Evolutionary conservation across 768 basidiomycete species (phyloP).

Genomic region (Macrolepiota albuminosa): DNA sequence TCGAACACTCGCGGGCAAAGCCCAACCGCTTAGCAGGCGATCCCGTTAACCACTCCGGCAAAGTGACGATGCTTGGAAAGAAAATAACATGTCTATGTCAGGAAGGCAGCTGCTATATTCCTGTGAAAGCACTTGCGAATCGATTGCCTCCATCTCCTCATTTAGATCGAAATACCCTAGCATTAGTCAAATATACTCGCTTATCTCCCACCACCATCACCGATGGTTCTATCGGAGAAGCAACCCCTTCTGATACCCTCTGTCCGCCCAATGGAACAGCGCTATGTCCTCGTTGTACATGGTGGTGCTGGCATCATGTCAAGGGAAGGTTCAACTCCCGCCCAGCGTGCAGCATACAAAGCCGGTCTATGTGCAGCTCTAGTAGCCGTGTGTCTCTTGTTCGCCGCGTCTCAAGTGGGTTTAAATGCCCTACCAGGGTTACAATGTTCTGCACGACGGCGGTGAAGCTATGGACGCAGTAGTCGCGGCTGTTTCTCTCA

Average conservation of each 20-base stretch:
- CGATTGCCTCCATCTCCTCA: too few species aligned
- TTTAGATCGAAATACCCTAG: too few species aligned
- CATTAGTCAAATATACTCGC: too few species aligned
- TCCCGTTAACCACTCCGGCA: conserved; percentile 95
- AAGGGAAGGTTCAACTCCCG: conserved; percentile 51
- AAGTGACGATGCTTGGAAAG: conserved; percentile 50
- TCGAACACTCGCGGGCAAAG: conserved; percentile 50
- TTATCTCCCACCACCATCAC: too few species aligned
- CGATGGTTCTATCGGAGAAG: conserved; percentile 11
- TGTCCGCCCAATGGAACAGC: conserved; percentile 1
- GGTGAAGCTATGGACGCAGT: conserved; percentile 84
- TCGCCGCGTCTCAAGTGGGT: not conserved
- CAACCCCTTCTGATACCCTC: conserved; percentile 13
- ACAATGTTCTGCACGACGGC: conserved; percentile 55
- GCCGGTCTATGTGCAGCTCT: conserved; percentile 51
- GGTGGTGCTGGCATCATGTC: conserved; percentile 77
- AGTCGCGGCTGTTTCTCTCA: conserved; percentile 62
- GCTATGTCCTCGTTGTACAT: conserved; percentile 61
- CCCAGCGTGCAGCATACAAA: conserved; percentile 55
- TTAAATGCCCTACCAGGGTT: conserved; percentile 34
- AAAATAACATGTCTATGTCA: not conserved
- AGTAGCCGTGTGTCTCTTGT: conserved; percentile 28
- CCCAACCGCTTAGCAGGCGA: conserved; percentile 66
- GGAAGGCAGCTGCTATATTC: too few species aligned
- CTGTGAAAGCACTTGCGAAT: too few species aligned